Evolutionary conservation across 2,329 filamentous ascomycete species (phyloP), one percentile per base, ranked within the genome.

Genomic region (Emmonsiellopsis sp.): DNA sequence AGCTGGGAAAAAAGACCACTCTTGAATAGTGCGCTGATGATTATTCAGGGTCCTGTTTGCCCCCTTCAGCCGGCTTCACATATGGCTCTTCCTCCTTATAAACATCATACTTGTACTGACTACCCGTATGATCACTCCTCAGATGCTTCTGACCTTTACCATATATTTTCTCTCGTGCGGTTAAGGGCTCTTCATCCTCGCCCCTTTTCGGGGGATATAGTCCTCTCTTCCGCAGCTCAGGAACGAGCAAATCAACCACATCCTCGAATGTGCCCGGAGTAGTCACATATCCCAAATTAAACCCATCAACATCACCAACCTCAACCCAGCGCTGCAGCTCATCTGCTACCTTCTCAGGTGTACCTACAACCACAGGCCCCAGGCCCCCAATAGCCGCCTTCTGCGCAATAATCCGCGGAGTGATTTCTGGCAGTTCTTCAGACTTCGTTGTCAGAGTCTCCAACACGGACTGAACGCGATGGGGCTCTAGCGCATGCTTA

Each of bases 81-180:
- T 70, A 73, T 4, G 71, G 67, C 26, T 61, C 52, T 32, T 82
- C 78, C 59, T 84, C 80, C 53, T 76, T 66, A 59, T 84, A 85
- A 1, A 82, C 76, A 59, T 79, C 73, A 58, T 85, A 86, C 67
- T 81, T 83, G 62, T 84, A 86, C 57, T 60, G 65, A 49, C 75
- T 79, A 1, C 82, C 83, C 0, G 71, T 62, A 64, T 86, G 83
- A 64, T 86, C 83, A 57, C 70, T 70, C 38, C 81, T 71, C 55
- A 86, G 62, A 11, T 74, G 70, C 5, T 66, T 73, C 63, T 85
- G 82, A 0, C 82, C 83, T 56, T 71, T 73, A 0, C 82, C 81
- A 63, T 84, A 85, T 0, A 85, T 69, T 67, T 79, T 84, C 67
- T 86, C 83, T 15, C 81, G 69, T 0, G 76, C 75, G 2, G 79